Evolutionary conservation across 78 protist genomes (phyloP).

Genomic region (Polysphondylium violaceum): DNA sequence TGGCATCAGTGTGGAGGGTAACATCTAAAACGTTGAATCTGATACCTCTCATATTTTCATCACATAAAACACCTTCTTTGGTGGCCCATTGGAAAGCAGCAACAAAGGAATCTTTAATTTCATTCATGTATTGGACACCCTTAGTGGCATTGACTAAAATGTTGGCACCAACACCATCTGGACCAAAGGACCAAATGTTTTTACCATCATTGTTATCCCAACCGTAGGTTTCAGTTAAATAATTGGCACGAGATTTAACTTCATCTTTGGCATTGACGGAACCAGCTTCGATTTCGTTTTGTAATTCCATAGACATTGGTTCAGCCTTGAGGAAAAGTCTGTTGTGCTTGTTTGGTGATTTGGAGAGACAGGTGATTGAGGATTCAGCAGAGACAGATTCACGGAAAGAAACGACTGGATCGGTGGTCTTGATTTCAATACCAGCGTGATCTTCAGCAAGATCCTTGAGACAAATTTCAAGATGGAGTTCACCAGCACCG

Average conservation of each 20-base stretch:
- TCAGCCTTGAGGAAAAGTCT: constrained; percentile 95
- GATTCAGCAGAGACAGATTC: constrained; percentile 95
- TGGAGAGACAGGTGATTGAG: constrained; percentile 87
- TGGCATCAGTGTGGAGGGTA: constrained; percentile 98
- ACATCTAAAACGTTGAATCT: constrained; percentile 96
- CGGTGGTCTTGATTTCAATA: constrained; percentile 94
- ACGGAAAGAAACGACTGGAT: constrained; percentile 99
- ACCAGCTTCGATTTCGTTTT: constrained; percentile 93
- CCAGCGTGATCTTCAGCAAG: constrained; percentile 96
- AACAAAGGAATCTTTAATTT: constrained; percentile 97
- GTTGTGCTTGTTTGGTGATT: constrained; percentile 99
- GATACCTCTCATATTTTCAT: constrained; percentile 98
- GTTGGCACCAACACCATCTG: constrained; percentile 98
- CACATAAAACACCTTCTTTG: constrained; percentile 98
- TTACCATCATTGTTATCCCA: constrained; percentile 95
- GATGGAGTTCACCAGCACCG: constrained; percentile 99
- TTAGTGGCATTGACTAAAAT: constrained; percentile 93
- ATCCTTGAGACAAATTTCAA: constrained; percentile 99
- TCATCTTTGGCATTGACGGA: constrained; percentile 84
- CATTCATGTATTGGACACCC: constrained; percentile 96
- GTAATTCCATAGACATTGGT: constrained; percentile 96
- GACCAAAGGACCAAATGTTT: constrained; percentile 99
- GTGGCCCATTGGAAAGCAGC: constrained; percentile 98
- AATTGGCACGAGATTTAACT: constrained; percentile 89
- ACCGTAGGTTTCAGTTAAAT: constrained; percentile 90